Base-by-base conservation (phyloP, 2,329 filamentous ascomycete genomes). In the Paraphoma chrysanthemicola region DNA sequence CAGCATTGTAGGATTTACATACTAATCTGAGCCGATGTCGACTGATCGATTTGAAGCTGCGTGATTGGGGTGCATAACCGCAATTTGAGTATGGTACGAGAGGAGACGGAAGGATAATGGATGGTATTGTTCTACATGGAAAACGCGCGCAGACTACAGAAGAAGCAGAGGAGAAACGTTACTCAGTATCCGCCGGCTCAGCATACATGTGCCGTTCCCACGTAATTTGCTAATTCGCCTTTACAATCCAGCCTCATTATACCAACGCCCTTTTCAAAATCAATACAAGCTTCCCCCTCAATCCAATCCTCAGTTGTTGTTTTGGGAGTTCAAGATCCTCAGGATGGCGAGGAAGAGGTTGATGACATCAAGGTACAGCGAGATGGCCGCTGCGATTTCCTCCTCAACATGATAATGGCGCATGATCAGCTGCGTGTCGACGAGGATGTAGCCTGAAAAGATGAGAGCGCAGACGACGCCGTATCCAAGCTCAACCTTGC, bases 311-410 rank as follows among this genome's bases (percentile, higher is more conserved):
- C 88, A 98, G 85, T 97, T 96, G 80, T 96, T 94, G 75, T 88
- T 90, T 84, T 97, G 92, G 82, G 90, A 96, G 84, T 99, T 99
- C 72, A 99, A 83, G 69, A 99, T 98, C 73, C 95, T 86, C 73
- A 99, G 83, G 72, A 99, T 99, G 51, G 92, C 90, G 66, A 99
- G 83, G 87, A 99, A 99, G 66, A 99, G 79, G 85, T 99, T 99
- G 82, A 98, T 92, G 63, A 98, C 88, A 77, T 98, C 94, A 48
- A 99, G 85, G 77, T 99, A 99, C 47, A 99, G 85, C 74, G 91
- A 95, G 78, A 99, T 97, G 9, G 92, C 89, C 48, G 94, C 94
- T 6, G 93, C 93, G 75, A 98, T 97, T 83, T 97, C 93, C 85
- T 97, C 94, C 80, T 99, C 95, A 50, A 97, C 92, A 73, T 98